Conservation (phyloP, 2,329 filamentous ascomycete genomes). For the Fusarium dlaminii region DNA sequence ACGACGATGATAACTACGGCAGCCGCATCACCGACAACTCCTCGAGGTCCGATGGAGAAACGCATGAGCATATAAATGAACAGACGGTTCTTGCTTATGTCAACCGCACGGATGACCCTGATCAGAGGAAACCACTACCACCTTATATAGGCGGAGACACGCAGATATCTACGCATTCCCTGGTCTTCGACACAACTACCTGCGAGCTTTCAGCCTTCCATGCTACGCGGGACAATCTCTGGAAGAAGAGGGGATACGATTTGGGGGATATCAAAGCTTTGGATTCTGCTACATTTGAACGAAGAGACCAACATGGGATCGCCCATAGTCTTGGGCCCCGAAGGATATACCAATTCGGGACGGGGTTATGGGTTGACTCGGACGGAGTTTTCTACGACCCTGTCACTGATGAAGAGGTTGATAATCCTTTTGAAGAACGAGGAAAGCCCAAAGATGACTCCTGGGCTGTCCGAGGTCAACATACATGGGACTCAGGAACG, state of each 20-base stretch:
- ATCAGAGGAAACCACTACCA: not conserved
- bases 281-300: not conserved
- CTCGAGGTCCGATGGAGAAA: too few species aligned
- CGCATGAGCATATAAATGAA: not conserved
- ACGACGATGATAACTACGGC: not conserved
- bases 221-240: not conserved
- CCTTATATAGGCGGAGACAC: not conserved
- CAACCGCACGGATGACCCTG: not conserved
- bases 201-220: not conserved
- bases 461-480: not conserved
- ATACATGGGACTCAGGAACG: not conserved
- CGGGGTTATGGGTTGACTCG: not conserved
- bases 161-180: not conserved
- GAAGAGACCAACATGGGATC: not conserved
- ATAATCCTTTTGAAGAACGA: not conserved
- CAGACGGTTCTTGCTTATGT: not conserved
- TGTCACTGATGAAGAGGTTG: not conserved
- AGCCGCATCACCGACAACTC: not conserved
- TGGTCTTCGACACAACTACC: not conserved
- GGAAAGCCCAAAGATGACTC: not conserved
- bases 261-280: not conserved
- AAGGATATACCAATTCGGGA: not conserved
- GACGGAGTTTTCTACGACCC: conserved; percentile 1
- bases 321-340: not conserved
- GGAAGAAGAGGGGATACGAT: conserved; percentile 1